Evolutionary conservation across 352 stramenopile genomes (phyloP), one percentile per base, ranked within the genome.

Genomic region (Pythium phragmitis): DNA sequence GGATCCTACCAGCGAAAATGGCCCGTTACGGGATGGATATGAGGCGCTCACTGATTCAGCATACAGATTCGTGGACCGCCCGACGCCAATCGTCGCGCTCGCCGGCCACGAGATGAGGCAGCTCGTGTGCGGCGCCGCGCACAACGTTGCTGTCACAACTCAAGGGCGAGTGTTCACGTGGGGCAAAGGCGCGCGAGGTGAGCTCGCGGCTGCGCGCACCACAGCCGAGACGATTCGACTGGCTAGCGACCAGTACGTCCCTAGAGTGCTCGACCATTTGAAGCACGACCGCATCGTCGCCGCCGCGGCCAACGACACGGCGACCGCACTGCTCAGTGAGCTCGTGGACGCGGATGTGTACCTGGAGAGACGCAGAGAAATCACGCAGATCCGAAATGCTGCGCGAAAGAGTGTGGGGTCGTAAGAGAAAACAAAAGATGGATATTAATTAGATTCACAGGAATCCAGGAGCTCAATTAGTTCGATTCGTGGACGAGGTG

Each of bases 31-130:
- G 2, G 79, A 92, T 34, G 83, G 83, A 1, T 90, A 90, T 48
- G 83, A 92, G 37, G 79, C 81, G 46, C 66, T 88, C n/a, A 92
- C 83, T 1, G 81, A 90, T 45, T 74, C 73, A 4, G 62, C 72
- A 21, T 92, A 92, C 59, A 77, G 74, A 12, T 90, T 78, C 45
- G 68, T 87, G 17, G 70, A 72, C 4, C 54, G 50, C 2, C 80
- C 83, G 0, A 86, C 72, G 19, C 60, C 62, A 0, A 60, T 90
- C 28, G 67, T 74, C 16, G 60, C 59, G 12, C 70, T 92, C 7
- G 77, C 70, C 28, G 83, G 83, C 6, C 39, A 81, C 13, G 72
- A 84, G 48, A 64, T 92, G 52, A 65, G 49, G 37, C 77, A 87
- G 36, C 46, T 92, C 43, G 67, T 65, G 21, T 82, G 76, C 36